These are phyloP conservation scores for Aspergillus aculeatus DNA, from an alignment of 2,329 filamentous ascomycete genomes.

Conservation along the genomic window DNA sequence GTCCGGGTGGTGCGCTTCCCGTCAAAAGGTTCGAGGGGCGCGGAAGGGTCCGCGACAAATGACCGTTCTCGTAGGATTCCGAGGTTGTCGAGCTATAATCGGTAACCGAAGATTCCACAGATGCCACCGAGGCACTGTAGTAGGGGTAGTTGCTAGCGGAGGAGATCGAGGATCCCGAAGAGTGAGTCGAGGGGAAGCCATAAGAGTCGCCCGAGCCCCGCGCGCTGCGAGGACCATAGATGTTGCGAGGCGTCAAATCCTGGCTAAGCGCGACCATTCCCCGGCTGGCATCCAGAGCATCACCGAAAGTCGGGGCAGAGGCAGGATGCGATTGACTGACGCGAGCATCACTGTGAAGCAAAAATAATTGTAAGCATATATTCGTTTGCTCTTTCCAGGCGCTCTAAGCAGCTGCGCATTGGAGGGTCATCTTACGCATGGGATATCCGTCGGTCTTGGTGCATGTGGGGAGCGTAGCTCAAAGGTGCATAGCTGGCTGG, in stretches of 20 bases:
- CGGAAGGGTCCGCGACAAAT: constrained; percentile 78
- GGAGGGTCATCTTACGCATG: constrained; percentile 68
- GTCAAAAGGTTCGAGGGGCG: constrained; percentile 67
- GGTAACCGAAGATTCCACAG: constrained; percentile 73
- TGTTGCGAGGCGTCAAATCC: constrained; percentile 81
- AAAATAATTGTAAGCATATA: constrained; percentile 16
- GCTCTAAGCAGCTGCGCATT: no score
- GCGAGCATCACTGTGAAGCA: constrained; percentile 32
- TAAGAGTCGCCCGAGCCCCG: constrained; percentile 82
- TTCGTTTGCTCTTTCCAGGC: neutral
- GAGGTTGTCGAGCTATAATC: constrained; percentile 90
- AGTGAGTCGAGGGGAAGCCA: constrained; percentile 83
- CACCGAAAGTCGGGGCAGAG: constrained; percentile 69
- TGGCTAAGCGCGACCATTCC: constrained; percentile 96
- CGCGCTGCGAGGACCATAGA: constrained; percentile 70
- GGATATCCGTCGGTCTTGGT: constrained; percentile 67
- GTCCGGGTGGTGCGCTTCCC: constrained; percentile 70
- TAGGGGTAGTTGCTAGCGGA: constrained; percentile 78
- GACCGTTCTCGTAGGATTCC: constrained; percentile 71
- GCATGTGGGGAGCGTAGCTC: constrained; percentile 68
- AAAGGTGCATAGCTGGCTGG: constrained; percentile 72
- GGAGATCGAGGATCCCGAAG: constrained; percentile 92
- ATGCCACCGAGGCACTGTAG: constrained; percentile 73
- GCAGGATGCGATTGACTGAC: constrained; percentile 49
- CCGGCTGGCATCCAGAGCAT: constrained; percentile 87